Base-by-base conservation (phyloP, 768 basidiomycete genomes). In the Phylloporus arenicola region DNA sequence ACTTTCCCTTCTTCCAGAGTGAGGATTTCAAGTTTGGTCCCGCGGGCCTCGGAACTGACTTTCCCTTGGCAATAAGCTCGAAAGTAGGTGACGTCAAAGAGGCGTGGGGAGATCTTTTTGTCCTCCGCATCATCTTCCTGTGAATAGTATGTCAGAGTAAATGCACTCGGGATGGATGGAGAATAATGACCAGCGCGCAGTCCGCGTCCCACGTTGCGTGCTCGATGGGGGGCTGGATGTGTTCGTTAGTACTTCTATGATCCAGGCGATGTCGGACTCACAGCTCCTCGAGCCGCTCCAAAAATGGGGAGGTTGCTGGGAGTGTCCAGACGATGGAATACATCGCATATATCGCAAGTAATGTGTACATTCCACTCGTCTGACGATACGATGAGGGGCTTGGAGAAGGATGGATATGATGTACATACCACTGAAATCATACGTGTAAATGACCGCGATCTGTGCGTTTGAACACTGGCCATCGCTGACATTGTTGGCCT, bases 321-420 rank as follows among this genome's bases (percentile, higher is more conserved):
- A n/a, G 45, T 7, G 11, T 53, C 49, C 25, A 41, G 29, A 22
- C 31, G 33, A 22, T 54, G 50, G 31, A 62, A 52, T 27, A 55
- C 40, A 11, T 53, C 39, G 2, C 40, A 55, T 19, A 38, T 22
- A 4, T 64, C 52, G 13, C 57, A 60, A 14, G 62, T 64, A 41
- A 68, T 57, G 37, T 68, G 59, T 1, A 68, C 60, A 1, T 50
- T 57, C 66, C 62, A 68, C 29, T 57, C 54, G 24, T 61, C 66
- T 59, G 45, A 20, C 17, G 24, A 35, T 17, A 14, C 6, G 11
- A 14, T 41, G 40, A 51, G 47, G 42, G 5, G 29, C 17, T n/a
- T n/a, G 4, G 24, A 22, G n/a, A 8, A 16, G 1, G 42, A 9
- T 7, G 9, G 5, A 22, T n/a, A 19, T 7, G 30, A 25, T 30